phyloP scores from a whole-genome alignment of 2,329 filamentous ascomycete species.

The Aureobasidium namibiae region DNA sequence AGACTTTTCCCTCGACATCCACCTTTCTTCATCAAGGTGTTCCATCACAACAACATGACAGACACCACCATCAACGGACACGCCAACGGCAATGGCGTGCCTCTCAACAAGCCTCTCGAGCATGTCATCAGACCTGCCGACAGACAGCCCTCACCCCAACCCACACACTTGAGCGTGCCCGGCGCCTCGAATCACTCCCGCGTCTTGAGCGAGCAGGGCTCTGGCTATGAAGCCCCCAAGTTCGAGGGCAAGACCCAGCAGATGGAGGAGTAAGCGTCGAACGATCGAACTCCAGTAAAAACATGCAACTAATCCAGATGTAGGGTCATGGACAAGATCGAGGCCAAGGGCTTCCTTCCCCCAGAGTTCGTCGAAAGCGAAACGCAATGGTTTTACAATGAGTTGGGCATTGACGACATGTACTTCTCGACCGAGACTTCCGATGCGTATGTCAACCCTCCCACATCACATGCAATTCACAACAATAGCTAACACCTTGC shows the following conservation, averaged over 20 bases:
- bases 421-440: conserved; percentile 90
- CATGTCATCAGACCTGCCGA: conserved; percentile 43
- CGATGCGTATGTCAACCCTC: conserved; percentile 46
- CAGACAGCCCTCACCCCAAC: conserved; percentile 76
- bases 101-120: conserved; percentile 51
- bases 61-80: background rate
- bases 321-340: conserved; percentile 71
- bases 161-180: conserved; percentile 73
- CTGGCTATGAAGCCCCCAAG: conserved; percentile 88
- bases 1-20: background rate
- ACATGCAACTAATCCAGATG: conserved; percentile 19
- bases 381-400: conserved; percentile 94
- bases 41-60: background rate
- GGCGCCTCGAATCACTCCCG: conserved; percentile 52
- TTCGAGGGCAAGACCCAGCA: conserved; percentile 90
- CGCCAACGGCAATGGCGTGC: background rate
- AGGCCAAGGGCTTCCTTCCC: conserved; percentile 78
- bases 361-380: conserved; percentile 73
- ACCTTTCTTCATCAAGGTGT: conserved; percentile 9
- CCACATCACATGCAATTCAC: background rate
- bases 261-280: conserved; percentile 61
- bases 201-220: conserved; percentile 76
- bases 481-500: conserved; percentile 16
- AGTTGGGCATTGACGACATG: conserved; percentile 95
- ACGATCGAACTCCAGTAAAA: background rate